Percentiles rank a stretch among this genome's conserved stretches.
phyloP scores from a whole-genome alignment of 2,329 filamentous ascomycete species.

The Tolypocladium capitatum region DNA sequence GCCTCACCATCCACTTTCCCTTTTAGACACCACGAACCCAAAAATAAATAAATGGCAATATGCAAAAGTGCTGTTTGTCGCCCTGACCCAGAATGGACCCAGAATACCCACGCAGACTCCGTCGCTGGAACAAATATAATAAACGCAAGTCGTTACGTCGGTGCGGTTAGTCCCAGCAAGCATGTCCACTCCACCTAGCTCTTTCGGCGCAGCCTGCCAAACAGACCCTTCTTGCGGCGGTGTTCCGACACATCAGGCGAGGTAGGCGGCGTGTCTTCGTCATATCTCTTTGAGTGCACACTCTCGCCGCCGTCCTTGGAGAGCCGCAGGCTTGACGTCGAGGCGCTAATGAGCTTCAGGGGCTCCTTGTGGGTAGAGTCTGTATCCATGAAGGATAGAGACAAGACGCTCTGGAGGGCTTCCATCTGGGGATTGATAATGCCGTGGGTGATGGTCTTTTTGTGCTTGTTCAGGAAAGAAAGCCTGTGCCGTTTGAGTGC shows the following conservation, averaged over 20 bases:
- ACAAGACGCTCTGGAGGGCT: conserved; percentile 18
- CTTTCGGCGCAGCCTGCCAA: conserved; percentile 4
- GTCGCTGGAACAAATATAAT: conserved; percentile 7
- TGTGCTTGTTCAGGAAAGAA: conserved; percentile 33
- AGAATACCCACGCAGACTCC: conserved; percentile 7
- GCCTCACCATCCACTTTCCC: background rate
- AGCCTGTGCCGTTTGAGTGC: conserved; percentile 29
- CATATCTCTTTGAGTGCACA: conserved; percentile 11
- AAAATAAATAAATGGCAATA: background rate
- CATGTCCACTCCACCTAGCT: background rate
- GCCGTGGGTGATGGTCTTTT: conserved; percentile 33
- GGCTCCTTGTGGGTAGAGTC: conserved; percentile 10
- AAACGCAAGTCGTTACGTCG: conserved; percentile 6
- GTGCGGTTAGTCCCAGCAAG: background rate
- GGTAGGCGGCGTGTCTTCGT: conserved; percentile 22
- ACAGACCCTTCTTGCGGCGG: conserved; percentile 13
- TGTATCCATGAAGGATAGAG: conserved; percentile 16
- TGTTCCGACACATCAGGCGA: conserved; percentile 19
- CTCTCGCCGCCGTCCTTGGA: conserved; percentile 28
- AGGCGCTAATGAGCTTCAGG: conserved; percentile 11
- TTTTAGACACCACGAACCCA: background rate
- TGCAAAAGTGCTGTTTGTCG: background rate
- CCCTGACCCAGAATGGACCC: background rate
- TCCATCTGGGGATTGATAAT: conserved; percentile 24
- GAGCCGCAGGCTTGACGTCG: conserved; percentile 15